Evolutionary conservation across 257 asterid species (phyloP).

Genomic region (Solanum corneliomulleri): DNA sequence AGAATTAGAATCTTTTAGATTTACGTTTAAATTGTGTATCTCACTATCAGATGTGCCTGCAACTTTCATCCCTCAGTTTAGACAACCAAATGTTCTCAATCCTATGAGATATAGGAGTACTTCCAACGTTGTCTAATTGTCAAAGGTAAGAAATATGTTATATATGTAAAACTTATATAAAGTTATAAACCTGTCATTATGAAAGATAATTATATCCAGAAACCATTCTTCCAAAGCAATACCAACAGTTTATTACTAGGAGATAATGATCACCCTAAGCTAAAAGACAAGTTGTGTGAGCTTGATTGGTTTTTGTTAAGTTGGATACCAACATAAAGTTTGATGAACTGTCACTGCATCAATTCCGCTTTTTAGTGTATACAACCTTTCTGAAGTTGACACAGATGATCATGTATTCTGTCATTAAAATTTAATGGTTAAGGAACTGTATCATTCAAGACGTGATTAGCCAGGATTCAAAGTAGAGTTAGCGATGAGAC

Average conservation of each 20-base stretch:
- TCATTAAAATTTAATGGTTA: neutral
- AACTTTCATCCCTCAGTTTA: slow-evolving; percentile 6
- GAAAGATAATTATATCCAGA: neutral
- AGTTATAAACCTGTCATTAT: neutral
- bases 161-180: neutral
- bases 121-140: neutral
- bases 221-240: neutral
- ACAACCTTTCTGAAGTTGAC: neutral
- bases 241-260: neutral
- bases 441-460: neutral
- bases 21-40: slow-evolving; percentile 40
- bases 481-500: neutral
- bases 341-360: neutral
- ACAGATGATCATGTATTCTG: neutral
- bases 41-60: slow-evolving; percentile 60
- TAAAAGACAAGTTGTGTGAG: neutral
- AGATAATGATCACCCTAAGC: neutral
- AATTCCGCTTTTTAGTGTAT: neutral
- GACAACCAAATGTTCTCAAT: neutral
- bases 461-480: neutral
- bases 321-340: neutral
- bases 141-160: neutral
- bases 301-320: neutral
- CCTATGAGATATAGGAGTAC: neutral
- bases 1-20: slow-evolving; percentile 34